Percentiles rank a stretch among this genome's conserved stretches.
Evolutionary conservation across 257 asterid species (phyloP).

Genomic region (Petunia axillaris): DNA sequence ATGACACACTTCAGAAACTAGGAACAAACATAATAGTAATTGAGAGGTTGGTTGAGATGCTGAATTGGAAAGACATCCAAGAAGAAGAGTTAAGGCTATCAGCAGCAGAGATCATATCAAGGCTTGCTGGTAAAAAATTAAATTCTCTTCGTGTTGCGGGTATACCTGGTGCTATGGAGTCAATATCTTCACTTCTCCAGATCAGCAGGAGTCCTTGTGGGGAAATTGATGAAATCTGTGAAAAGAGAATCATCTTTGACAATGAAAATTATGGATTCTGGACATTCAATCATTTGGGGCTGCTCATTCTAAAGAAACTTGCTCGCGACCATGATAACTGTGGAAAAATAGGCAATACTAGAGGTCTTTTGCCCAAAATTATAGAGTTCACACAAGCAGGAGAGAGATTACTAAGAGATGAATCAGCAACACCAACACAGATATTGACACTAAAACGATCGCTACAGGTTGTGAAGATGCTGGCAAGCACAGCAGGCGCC

Average conservation of each 20-base stretch:
- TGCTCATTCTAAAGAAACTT: constrained; percentile 79
- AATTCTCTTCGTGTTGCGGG: constrained; percentile 77
- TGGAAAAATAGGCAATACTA: constrained; percentile 78
- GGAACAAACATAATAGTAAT: constrained; percentile 70
- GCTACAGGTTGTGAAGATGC: constrained; percentile 76
- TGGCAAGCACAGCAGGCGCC: constrained; percentile 68
- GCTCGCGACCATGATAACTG: constrained; percentile 88
- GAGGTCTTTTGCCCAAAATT: constrained; percentile 78
- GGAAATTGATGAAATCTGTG: constrained; percentile 73
- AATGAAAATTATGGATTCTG: constrained; percentile 56
- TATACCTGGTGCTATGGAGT: constrained; percentile 81
- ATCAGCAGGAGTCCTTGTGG: constrained; percentile 51
- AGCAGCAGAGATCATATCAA: constrained; percentile 71
- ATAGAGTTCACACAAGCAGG: constrained; percentile 80
- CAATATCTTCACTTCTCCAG: constrained; percentile 74
- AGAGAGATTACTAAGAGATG: constrained; percentile 57
- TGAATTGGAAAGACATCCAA: constrained; percentile 85
- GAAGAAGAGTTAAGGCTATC: constrained; percentile 84
- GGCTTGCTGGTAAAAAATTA: constrained; percentile 65
- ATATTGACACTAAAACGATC: constrained; percentile 70
- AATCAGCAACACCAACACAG: constrained; percentile 60
- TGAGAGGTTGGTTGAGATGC: constrained; percentile 83
- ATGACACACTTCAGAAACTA: constrained; percentile 84
- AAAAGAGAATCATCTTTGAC: constrained; percentile 54
- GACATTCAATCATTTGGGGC: constrained; percentile 85